Percentiles rank a stretch among this genome's conserved stretches.
Evolutionary conservation across 257 asterid genomes (phyloP).

Genomic region (Nicotiana sylvestris): DNA sequence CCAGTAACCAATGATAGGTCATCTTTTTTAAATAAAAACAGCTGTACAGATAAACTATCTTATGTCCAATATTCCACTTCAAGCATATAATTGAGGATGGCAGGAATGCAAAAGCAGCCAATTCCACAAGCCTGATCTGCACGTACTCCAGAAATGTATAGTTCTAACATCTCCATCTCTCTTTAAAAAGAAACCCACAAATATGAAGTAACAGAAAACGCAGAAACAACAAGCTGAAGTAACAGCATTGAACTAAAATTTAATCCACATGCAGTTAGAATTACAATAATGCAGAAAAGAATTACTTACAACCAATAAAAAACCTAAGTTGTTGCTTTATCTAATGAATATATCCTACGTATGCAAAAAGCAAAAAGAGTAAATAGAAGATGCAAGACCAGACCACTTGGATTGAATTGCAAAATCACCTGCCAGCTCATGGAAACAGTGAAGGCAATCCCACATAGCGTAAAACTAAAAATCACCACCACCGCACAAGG

Average conservation of each 20-base stretch:
- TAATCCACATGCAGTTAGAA: background rate
- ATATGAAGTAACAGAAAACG: background rate
- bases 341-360: background rate
- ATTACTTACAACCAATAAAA: background rate
- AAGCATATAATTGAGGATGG: background rate
- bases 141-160: background rate
- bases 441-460: background rate
- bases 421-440: constrained; percentile 5
- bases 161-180: background rate
- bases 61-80: background rate
- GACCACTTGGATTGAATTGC: constrained; percentile 9
- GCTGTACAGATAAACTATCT: background rate
- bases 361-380: background rate
- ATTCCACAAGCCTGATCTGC: background rate
- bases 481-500: background rate
- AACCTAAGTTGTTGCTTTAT: background rate
- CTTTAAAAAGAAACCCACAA: background rate
- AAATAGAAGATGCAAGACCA: background rate
- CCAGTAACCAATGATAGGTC: background rate
- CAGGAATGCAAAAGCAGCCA: background rate
- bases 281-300: constrained; percentile 9
- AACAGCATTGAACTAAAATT: background rate
- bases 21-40: background rate
- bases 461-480: background rate
- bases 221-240: background rate